These are phyloP conservation scores for Macadamia integrifolia DNA, from an alignment of 164 flowering plant species.

Conservation along the genomic window DNA sequence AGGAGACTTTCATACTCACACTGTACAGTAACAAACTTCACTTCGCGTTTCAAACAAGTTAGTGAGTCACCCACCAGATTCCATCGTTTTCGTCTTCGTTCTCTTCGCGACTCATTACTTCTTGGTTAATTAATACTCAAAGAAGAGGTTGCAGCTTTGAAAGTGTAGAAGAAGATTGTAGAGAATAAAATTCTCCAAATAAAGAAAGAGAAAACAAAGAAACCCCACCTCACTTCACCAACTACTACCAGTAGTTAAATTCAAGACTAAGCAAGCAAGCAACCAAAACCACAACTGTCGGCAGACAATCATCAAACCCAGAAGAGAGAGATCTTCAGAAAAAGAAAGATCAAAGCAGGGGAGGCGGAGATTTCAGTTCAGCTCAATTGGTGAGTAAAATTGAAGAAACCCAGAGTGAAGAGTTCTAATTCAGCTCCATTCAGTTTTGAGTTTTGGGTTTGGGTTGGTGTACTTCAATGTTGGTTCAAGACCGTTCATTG, in stretches of 20 bases:
- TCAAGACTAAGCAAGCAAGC: neutral
- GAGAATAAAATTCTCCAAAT: no score
- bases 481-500: conserved; percentile 66
- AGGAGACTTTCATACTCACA: no score
- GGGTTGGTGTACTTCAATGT: conserved; percentile 31
- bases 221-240: neutral
- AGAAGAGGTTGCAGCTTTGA: no score
- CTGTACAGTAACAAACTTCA: no score
- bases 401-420: neutral
- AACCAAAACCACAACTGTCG: conserved; percentile 10
- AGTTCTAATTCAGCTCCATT: neutral
- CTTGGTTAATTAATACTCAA: no score
- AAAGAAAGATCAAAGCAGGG: neutral
- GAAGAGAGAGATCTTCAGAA: conserved; percentile 1
- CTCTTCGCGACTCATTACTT: no score
- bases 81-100: no score
- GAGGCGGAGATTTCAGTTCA: neutral
- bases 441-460: neutral
- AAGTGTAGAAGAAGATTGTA: no score
- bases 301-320: neutral
- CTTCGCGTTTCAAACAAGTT: no score
- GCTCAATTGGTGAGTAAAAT: neutral
- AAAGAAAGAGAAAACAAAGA: no score
- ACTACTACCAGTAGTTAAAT: neutral
- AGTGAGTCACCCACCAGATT: no score